Base-by-base conservation (phyloP, 768 basidiomycete species). In the Thelephora ganbajun region DNA sequence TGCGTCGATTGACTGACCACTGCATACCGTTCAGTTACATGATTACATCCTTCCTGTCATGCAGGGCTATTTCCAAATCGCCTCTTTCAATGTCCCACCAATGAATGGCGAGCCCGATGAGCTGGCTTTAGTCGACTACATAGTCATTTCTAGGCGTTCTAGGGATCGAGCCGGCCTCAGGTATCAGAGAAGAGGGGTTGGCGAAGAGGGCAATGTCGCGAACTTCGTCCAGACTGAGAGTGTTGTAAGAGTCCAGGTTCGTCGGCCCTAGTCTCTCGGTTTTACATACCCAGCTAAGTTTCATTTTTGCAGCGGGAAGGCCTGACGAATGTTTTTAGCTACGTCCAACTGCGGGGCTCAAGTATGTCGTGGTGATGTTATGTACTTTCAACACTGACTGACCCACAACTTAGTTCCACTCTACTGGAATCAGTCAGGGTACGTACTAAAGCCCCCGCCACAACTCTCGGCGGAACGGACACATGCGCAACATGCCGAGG, bases 171-270 rank as follows among this genome's bases (percentile, higher is more conserved):
- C 93, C 5, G 96, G 96, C 1, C 67, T 98, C 54, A 72, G 96
- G 39, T 99, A 94, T 64, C 96, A 98, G 62, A 75, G 96, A 37
- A 71, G 96, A 56, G 96, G 96, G 1, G 78, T 97, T 46, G 93
- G 98, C 56, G 89, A 93, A 52, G 81, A 87, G 50, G 89, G 91
- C 5, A 75, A 88, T 59, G 93, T 92, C 3, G 93, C 91, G 1
- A 98, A 98, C 63, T 92, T 97, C 58, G 91, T 97, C 2, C 90
- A 97, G 63, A 91, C 90, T 0, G 93, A 97, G 66, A 83, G 87
- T 2, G 80, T 94, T 46, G 77, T 88, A 69, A 71, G 80, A 37
- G 76, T 93, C 11, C 76, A 84, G 70, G 91, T 89, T 50, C 35
- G 72, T 61, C 13, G 11, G 16, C 4, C 13, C 20, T 14, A n/a